Percentiles rank a stretch among this genome's conserved stretches.
Conservation (phyloP, 495 filamentous ascomycete species). For the Chaetomidium leptoderma region DNA sequence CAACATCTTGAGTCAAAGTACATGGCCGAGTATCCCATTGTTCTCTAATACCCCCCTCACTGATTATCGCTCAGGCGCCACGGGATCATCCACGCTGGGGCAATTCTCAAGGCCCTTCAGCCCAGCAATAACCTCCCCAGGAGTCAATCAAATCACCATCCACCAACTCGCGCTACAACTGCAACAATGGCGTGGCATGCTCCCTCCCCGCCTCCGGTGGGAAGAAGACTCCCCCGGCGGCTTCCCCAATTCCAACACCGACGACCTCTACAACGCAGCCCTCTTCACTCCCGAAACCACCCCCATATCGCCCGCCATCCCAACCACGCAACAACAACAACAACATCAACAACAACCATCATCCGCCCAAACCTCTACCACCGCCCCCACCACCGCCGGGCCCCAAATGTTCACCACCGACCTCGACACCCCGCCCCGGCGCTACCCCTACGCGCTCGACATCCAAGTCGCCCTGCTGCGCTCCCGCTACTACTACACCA, state of each 20-base stretch:
- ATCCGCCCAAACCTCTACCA: not conserved
- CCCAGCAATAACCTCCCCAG: not conserved
- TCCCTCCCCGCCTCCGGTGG: conserved; percentile 53
- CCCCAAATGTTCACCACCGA: conserved; percentile 49
- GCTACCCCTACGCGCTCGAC: conserved; percentile 49
- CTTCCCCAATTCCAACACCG: conserved; percentile 31
- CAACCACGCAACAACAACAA: not conserved
- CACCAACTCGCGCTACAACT: conserved; percentile 48
- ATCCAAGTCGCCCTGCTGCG: conserved; percentile 53
- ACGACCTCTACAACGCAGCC: conserved; percentile 24
- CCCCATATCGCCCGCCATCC: conserved; percentile 15
- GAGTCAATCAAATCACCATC: conserved; percentile 32
- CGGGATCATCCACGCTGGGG: not conserved
- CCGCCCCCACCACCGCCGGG: not conserved
- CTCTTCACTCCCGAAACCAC: conserved; percentile 20
- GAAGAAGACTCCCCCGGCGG: conserved; percentile 45
- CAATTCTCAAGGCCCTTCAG: conserved; percentile 7
- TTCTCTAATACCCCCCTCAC: not conserved
- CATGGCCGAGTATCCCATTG: conserved; percentile 20
- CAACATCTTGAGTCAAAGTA: conserved; percentile 47
- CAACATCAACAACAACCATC: not conserved
- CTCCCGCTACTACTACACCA: conserved; percentile 56
- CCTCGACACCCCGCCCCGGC: conserved; percentile 39
- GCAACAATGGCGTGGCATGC: conserved; percentile 51
- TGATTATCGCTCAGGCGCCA: not conserved